Conservation (phyloP, 2,329 filamentous ascomycete species). For the Apiospora marii region DNA sequence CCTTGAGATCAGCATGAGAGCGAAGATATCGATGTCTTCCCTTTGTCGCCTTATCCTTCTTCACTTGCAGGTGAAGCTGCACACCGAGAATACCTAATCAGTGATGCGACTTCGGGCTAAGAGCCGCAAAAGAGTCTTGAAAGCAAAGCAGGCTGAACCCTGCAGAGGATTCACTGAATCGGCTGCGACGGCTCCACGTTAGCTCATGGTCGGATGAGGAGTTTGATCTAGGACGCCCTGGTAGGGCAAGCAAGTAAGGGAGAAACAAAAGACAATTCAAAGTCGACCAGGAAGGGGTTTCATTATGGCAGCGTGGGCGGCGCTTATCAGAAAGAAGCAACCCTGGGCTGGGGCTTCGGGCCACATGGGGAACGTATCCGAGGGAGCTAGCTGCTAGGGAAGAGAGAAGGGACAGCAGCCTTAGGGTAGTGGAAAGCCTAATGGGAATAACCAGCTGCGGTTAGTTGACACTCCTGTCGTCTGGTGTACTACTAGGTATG, state of each 20-base stretch:
- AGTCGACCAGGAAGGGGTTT: neutral
- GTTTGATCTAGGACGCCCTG: neutral
- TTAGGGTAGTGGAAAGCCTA: neutral
- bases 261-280: neutral
- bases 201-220: neutral
- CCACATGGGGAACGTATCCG: slow-evolving; percentile 1
- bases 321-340: slow-evolving; percentile 17
- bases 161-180: neutral
- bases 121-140: neutral
- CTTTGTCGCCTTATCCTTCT: too few species aligned
- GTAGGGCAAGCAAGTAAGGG: neutral
- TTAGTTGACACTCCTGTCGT: neutral
- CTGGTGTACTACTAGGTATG: neutral
- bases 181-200: neutral
- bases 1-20: neutral
- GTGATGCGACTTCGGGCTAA: neutral
- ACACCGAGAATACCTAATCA: neutral
- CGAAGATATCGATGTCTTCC: neutral
- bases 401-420: neutral
- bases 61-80: neutral
- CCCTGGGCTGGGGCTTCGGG: neutral
- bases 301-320: neutral
- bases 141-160: neutral
- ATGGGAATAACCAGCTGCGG: neutral
- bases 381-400: neutral